These are phyloP conservation scores for Calonectria leucothoes DNA, from an alignment of 2,329 filamentous ascomycete genomes.

Conservation along the genomic window DNA sequence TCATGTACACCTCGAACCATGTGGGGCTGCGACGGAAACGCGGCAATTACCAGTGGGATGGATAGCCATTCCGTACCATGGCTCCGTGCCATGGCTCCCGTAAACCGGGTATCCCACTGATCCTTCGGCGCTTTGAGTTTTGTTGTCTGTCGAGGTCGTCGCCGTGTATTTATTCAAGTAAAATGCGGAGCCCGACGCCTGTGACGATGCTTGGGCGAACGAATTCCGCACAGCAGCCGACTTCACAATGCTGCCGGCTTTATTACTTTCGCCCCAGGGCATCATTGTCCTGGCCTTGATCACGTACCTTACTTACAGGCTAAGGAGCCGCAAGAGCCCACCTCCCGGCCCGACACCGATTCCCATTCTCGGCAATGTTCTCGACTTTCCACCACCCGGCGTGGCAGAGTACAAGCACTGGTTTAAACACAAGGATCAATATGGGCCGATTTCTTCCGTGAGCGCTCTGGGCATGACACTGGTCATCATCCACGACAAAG, in stretches of 20 bases:
- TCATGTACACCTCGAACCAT: background rate
- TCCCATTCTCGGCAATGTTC: background rate
- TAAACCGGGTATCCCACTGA: background rate
- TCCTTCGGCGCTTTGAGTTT: background rate
- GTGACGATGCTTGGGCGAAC: background rate
- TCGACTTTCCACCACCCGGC: background rate
- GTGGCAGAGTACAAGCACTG: background rate
- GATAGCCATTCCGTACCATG: background rate
- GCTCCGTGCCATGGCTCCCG: background rate
- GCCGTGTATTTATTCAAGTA: background rate
- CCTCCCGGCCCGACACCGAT: background rate
- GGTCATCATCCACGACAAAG: background rate
- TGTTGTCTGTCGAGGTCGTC: background rate
- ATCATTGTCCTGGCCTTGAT: background rate
- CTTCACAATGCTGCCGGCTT: background rate
- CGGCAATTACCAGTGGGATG: background rate
- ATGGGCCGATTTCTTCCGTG: background rate
- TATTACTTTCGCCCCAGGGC: background rate
- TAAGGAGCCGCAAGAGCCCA: background rate
- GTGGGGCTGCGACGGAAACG: background rate
- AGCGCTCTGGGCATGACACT: background rate
- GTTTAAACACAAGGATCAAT: background rate
- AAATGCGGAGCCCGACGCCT: background rate
- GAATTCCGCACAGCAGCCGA: background rate
- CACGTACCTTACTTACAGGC: background rate